Conservation (phyloP, 2,329 filamentous ascomycete genomes). For the Dendrostoma leiphaemia region DNA sequence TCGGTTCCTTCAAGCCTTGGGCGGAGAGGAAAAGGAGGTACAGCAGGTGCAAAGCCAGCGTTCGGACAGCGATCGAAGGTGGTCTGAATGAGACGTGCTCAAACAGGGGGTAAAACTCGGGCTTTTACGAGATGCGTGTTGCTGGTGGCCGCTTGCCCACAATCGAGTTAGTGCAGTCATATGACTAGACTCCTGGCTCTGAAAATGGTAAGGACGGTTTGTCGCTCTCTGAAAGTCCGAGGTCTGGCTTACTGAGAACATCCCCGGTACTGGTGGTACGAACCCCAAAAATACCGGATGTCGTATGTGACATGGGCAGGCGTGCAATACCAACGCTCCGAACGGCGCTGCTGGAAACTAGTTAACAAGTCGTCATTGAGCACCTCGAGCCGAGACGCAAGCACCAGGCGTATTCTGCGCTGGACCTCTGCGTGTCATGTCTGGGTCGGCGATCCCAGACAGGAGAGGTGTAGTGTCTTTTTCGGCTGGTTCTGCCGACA, state of each 20-base stretch:
- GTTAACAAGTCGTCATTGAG: neutral
- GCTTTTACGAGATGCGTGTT: neutral
- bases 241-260: constrained; percentile 2
- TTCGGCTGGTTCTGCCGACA: neutral
- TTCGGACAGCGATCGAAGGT: neutral
- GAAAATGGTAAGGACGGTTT: neutral
- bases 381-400: neutral
- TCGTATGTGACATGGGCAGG: neutral
- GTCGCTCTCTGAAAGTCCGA: neutral
- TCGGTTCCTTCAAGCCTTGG: neutral
- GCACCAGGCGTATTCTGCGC: neutral
- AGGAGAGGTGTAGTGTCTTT: neutral
- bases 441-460: neutral
- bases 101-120: neutral
- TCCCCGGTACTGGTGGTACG: neutral
- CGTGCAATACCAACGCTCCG: neutral
- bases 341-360: neutral
- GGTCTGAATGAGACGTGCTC: constrained; percentile 4
- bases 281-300: neutral
- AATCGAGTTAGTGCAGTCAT: neutral
- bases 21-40: too few species aligned
- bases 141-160: neutral
- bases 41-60: neutral
- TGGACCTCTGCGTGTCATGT: neutral
- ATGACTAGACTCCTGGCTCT: neutral